These are phyloP conservation scores for Eucalyptus camaldulensis DNA, from an alignment of 345 rosid species.

Conservation along the genomic window DNA sequence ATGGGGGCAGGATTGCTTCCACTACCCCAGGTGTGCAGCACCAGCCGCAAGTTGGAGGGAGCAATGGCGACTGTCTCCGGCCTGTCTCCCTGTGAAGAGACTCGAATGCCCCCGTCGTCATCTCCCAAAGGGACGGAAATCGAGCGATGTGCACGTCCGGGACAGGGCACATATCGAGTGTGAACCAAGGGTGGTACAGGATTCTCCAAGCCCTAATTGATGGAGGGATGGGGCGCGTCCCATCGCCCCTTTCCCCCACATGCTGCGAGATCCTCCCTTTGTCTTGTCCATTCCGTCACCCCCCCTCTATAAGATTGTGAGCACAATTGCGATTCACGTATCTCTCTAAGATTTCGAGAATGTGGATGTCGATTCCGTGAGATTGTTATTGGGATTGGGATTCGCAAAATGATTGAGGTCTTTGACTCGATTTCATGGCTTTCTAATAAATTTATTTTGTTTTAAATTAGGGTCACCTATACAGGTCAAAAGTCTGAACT, in stretches of 20 bases:
- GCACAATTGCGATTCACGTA: not conserved
- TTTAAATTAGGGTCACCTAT: accelerated
- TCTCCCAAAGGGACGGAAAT: not conserved
- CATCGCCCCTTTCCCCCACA: not conserved
- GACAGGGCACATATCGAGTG: not conserved
- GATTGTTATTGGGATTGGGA: not conserved
- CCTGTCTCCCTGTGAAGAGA: not conserved
- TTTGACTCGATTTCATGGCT: not conserved
- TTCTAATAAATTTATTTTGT: not conserved
- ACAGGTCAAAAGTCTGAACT: not conserved
- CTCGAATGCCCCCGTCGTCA: not conserved
- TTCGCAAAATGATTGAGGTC: not conserved
- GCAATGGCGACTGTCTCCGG: not conserved
- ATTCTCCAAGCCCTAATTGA: not conserved
- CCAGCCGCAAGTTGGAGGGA: not conserved
- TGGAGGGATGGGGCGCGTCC: not conserved
- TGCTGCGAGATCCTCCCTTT: not conserved
- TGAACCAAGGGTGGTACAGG: not conserved
- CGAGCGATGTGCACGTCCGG: not conserved
- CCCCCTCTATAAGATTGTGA: not conserved
- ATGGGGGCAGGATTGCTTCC: not conserved
- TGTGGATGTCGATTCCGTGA: not conserved
- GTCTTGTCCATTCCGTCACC: not conserved
- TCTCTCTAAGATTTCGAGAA: not conserved
- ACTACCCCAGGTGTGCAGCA: not conserved